Conservation (phyloP, 495 filamentous ascomycete genomes). For the Elasticomyces elasticus region DNA sequence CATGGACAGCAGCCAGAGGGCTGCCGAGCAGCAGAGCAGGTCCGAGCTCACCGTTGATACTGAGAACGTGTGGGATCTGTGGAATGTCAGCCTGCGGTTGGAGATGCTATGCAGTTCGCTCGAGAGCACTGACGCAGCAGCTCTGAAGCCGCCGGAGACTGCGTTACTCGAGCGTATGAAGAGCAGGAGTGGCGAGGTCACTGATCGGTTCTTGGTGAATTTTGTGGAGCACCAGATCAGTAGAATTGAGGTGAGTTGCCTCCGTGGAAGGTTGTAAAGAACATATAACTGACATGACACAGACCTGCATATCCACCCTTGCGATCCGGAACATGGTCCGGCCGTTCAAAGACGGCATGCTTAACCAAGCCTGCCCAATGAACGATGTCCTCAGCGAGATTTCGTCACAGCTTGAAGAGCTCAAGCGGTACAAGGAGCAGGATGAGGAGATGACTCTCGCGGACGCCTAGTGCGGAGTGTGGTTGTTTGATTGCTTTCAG, state of each 20-base stretch:
- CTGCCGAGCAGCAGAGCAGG: slow-evolving; percentile 27
- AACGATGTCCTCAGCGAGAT: slow-evolving; percentile 30
- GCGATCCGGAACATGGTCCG: slow-evolving; percentile 34
- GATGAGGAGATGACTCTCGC: slow-evolving; percentile 7
- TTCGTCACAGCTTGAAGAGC: slow-evolving; percentile 26
- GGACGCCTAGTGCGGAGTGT: background rate
- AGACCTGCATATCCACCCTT: slow-evolving; percentile 35
- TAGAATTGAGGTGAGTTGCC: slow-evolving; percentile 75
- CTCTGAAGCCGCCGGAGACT: slow-evolving; percentile 63
- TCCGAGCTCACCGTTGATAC: slow-evolving; percentile 51
- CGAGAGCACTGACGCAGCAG: slow-evolving; percentile 49
- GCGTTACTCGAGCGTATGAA: slow-evolving; percentile 76
- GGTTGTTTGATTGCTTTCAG: background rate
- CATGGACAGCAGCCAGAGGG: slow-evolving; percentile 33
- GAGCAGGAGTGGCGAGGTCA: slow-evolving; percentile 71
- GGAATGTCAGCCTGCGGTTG: slow-evolving; percentile 78
- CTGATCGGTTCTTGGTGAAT: slow-evolving; percentile 72
- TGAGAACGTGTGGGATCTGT: slow-evolving; percentile 76
- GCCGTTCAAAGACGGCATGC: slow-evolving; percentile 30
- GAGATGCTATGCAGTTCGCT: slow-evolving; percentile 86
- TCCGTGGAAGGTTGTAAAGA: background rate
- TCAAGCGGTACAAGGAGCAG: slow-evolving; percentile 25
- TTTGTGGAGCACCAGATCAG: slow-evolving; percentile 91
- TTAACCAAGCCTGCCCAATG: slow-evolving; percentile 35
- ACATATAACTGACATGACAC: background rate